phyloP scores from a whole-genome alignment of 306 rosid genomes.

The Gastrolobium bilobum region DNA sequence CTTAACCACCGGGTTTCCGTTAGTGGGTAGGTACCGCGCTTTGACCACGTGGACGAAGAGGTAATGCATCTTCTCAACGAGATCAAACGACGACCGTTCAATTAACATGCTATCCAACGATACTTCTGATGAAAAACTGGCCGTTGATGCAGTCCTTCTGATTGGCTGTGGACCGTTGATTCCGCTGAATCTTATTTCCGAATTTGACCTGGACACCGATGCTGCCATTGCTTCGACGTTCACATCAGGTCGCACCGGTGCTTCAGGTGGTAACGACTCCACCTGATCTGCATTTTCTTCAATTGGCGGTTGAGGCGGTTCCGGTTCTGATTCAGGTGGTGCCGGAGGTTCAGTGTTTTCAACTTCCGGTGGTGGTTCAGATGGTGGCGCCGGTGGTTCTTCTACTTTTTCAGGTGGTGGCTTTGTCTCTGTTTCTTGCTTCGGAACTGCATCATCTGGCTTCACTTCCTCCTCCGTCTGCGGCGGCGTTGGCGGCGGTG shows the following conservation, averaged over 20 bases:
- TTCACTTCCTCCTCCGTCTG: slow-evolving; percentile 48
- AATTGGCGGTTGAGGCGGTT: neutral
- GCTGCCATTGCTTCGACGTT: slow-evolving; percentile 45
- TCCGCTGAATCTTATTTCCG: slow-evolving; percentile 57
- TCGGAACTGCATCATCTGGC: neutral
- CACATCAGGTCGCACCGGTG: slow-evolving; percentile 13
- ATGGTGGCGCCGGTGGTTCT: neutral
- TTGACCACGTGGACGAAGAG: slow-evolving; percentile 80
- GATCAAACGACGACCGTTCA: slow-evolving; percentile 80
- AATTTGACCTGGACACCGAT: slow-evolving; percentile 41
- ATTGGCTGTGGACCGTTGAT: slow-evolving; percentile 64
- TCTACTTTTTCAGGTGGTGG: slow-evolving; percentile 17
- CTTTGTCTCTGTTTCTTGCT: slow-evolving; percentile 17
- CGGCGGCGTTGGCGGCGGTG: slow-evolving; percentile 32
- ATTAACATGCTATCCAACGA: slow-evolving; percentile 52
- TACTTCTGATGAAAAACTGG: slow-evolving; percentile 54
- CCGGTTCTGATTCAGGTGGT: neutral
- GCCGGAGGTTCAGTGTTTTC: slow-evolving; percentile 21
- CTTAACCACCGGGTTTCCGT: slow-evolving; percentile 62
- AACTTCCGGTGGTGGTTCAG: slow-evolving; percentile 36
- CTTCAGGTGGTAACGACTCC: slow-evolving; percentile 30
- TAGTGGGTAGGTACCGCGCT: slow-evolving; percentile 71
- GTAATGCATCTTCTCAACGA: slow-evolving; percentile 93
- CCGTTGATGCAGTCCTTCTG: slow-evolving; percentile 43
- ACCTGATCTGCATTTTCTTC: slow-evolving; percentile 25